A percentile compares a stretch with the other conserved stretches of the same genome.
These are phyloP conservation scores for Xylariaceae sp. DNA, from an alignment of 2,329 filamentous ascomycete genomes.

Conservation along the genomic window DNA sequence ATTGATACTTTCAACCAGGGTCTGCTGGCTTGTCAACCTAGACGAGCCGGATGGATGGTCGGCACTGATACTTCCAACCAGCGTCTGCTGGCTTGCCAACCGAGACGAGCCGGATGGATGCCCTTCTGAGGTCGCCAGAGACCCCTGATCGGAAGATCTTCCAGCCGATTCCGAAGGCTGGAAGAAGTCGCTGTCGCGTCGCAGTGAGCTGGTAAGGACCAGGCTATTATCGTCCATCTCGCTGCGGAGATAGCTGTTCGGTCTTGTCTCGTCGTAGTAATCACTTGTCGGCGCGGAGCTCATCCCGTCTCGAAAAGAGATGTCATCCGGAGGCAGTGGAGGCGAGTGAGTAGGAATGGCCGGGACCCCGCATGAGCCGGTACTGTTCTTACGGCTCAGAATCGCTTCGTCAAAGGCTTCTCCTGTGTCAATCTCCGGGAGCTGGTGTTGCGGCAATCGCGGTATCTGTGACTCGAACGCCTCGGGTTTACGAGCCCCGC, in stretches of 20 bases:
- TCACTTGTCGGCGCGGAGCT: conserved; percentile 33
- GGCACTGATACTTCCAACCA: conserved; percentile 32
- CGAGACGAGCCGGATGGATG: conserved; percentile 33
- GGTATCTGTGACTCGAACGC: conserved; percentile 14
- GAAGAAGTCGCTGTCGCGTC: conserved; percentile 42
- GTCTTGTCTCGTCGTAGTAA: conserved; percentile 39
- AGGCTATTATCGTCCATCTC: conserved; percentile 38
- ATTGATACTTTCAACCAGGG: conserved; percentile 32
- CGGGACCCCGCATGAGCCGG: conserved; percentile 22
- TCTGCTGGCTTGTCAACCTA: conserved; percentile 33
- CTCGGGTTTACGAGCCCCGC: conserved; percentile 28
- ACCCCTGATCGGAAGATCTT: conserved; percentile 43
- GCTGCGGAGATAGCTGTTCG: conserved; percentile 36
- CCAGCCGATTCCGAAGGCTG: conserved; percentile 39
- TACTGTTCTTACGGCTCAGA: conserved; percentile 31
- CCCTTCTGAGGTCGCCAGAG: conserved; percentile 38
- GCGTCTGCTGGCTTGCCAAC: conserved; percentile 33
- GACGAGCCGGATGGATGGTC: conserved; percentile 34
- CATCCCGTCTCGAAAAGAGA: conserved; percentile 23
- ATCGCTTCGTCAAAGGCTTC: conserved; percentile 47
- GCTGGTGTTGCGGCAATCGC: conserved; percentile 31
- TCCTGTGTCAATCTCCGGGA: conserved; percentile 48
- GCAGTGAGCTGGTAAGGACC: conserved; percentile 39
- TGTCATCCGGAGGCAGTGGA: conserved; percentile 40
- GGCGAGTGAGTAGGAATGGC: conserved; percentile 44